phyloP scores from a whole-genome alignment of 2,329 filamentous ascomycete genomes.

The Talaromyces verruculosus region DNA sequence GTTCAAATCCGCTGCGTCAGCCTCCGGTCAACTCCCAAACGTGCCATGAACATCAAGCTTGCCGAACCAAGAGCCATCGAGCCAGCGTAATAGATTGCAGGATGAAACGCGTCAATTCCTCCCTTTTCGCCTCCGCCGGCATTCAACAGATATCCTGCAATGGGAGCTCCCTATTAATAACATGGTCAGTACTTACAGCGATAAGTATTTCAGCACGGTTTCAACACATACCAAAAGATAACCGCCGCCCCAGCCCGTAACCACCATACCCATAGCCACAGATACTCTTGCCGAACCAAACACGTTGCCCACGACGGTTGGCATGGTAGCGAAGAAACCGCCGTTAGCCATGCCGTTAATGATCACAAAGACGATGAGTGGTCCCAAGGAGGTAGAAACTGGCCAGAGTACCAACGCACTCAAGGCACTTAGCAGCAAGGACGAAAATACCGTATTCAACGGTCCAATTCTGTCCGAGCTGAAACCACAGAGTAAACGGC shows the following conservation, averaged over 20 bases:
- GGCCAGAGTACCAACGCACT: constrained; percentile 65
- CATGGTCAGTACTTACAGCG: background rate
- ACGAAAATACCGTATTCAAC: constrained; percentile 55
- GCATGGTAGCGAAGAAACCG: constrained; percentile 64
- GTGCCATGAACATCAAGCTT: constrained; percentile 44
- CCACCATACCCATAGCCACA: constrained; percentile 62
- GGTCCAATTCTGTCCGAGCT: constrained; percentile 57
- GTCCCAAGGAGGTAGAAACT: constrained; percentile 54
- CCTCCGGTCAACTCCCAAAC: constrained; percentile 43
- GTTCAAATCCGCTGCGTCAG: constrained; percentile 12
- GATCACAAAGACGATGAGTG: constrained; percentile 58
- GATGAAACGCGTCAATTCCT: constrained; percentile 56
- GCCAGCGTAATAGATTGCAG: constrained; percentile 64
- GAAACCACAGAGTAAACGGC: constrained; percentile 56
- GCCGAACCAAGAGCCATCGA: constrained; percentile 52
- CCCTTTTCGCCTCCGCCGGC: constrained; percentile 54
- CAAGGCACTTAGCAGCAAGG: constrained; percentile 54
- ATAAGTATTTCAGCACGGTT: background rate
- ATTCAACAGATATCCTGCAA: constrained; percentile 60
- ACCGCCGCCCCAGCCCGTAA: constrained; percentile 61
- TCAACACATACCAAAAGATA: constrained; percentile 55
- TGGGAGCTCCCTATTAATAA: constrained; percentile 51
- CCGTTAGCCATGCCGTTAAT: constrained; percentile 63
- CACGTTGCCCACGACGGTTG: constrained; percentile 60
- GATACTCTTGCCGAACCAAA: constrained; percentile 58